phyloP scores from a whole-genome alignment of 345 rosid species.

The Populus simonii region DNA sequence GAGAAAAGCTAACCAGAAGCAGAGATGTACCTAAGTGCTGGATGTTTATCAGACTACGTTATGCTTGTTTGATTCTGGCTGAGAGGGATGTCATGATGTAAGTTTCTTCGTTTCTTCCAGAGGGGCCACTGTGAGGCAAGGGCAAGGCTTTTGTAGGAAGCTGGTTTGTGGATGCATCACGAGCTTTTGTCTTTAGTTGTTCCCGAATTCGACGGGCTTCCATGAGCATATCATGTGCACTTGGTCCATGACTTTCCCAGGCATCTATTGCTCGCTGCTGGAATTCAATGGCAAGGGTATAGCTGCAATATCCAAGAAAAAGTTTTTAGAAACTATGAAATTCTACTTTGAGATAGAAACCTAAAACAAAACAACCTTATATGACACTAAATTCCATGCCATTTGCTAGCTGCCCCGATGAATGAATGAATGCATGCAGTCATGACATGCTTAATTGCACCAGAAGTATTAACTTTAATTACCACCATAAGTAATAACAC shows the following conservation, averaged over 20 bases:
- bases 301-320: conserved; percentile 49
- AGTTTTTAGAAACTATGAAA: background rate
- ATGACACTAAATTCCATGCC: background rate
- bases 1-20: background rate
- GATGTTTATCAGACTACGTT: background rate
- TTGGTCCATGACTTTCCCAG: conserved; percentile 78
- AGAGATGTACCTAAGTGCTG: background rate
- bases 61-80: conserved; percentile 12
- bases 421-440: background rate
- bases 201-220: conserved; percentile 56
- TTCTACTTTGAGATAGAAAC: background rate
- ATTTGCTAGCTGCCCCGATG: background rate
- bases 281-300: conserved; percentile 69
- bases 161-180: conserved; percentile 33
- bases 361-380: background rate
- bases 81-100: conserved; percentile 11
- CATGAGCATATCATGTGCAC: conserved; percentile 57
- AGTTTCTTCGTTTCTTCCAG: conserved; percentile 24
- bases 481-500: background rate
- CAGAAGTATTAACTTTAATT: background rate
- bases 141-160: conserved; percentile 43
- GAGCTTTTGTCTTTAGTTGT: conserved; percentile 60
- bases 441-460: background rate
- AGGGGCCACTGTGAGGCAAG: conserved; percentile 31
- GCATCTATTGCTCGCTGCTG: conserved; percentile 72